Base-by-base conservation (phyloP, 208 protist genomes). In the Crithidia fasciculata region DNA sequence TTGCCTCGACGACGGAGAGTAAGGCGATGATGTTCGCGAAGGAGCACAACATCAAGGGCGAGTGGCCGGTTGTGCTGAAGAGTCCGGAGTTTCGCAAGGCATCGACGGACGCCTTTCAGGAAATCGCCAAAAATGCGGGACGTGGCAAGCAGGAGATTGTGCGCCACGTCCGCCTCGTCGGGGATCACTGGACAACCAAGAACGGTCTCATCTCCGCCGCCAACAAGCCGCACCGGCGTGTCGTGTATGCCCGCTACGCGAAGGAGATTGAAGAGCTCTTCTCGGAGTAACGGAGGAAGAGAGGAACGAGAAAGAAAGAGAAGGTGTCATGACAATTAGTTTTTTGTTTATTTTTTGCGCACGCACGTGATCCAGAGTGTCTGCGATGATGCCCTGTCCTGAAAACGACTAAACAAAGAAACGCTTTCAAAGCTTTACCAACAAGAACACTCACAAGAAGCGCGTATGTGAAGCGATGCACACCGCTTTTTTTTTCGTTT, bases 171-270 rank as follows among this genome's bases (percentile, higher is more conserved):
- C 81, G 80, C 10, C 66, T 81, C 64, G 36, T 89, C 65, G 70
- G 43, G 47, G 57, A 92, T 7, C 81, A 93, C 74, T 96, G 92
- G 90, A 96, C 92, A 16, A 75, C 83, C 2, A 86, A 93, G 69
- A 96, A 95, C 78, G 88, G 74, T 5, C 40, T 95, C 6, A 52
- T 95, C 40, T 93, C 88, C 3, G 80, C 86, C 7, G 82, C 90
- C 16, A 82, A 69, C 44, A 94, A 96, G 78, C 77, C 93, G 13
- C 85, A 80, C 50, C 84, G 89, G 43, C 47, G 62, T 50, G 74
- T 58, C 8, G 69, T 94, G 9, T 81, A 88, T n/a, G 67, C 73
- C n/a, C 53, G 78, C 3, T 95, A 95, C 79, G 76, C 70, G 36
- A 72, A 86, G 36, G 36, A 87, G 18, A 94, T 95, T 52, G 74